Evolutionary conservation across 78 protist species (phyloP).

Genomic region (Trichosphaerium sp.): DNA sequence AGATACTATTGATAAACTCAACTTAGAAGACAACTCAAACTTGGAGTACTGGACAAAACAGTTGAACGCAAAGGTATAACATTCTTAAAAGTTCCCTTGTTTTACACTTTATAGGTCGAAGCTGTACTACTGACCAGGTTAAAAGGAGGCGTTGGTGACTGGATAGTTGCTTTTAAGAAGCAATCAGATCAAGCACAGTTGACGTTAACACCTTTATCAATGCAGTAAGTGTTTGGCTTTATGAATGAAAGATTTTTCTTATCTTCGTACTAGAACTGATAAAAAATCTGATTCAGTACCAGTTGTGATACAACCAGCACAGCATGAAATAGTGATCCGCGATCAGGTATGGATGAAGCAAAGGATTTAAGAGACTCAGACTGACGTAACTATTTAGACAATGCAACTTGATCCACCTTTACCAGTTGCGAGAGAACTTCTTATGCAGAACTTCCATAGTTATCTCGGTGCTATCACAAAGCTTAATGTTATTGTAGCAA

Average conservation of each 20-base stretch:
- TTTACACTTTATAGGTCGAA: no score
- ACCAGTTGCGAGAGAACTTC: conserved; percentile 56
- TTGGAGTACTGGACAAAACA: conserved; percentile 56
- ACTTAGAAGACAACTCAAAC: conserved; percentile 42
- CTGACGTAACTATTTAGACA: conserved; percentile 3
- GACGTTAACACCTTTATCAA: no score
- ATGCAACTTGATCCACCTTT: conserved; percentile 72
- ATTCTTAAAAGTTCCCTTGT: no score
- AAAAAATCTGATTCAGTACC: no score
- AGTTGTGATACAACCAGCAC: no score
- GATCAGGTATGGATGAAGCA: conserved; percentile 24
- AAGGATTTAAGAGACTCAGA: neutral
- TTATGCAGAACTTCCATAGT: conserved; percentile 46
- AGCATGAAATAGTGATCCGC: conserved; percentile 55
- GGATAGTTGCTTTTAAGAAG: conserved; percentile 44
- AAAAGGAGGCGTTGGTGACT: conserved; percentile 20
- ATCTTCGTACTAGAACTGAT: no score
- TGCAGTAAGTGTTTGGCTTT: no score
- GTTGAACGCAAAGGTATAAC: conserved; percentile 39
- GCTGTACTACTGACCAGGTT: conserved; percentile 38
- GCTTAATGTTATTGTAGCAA: neutral
- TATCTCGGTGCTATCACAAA: conserved; percentile 47
- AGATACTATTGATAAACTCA: conserved; percentile 61
- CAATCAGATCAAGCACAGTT: neutral
- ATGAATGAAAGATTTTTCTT: no score